Percentiles rank a stretch among this genome's conserved stretches.
Conservation (phyloP, 1,139 yeast genomes). For the Yamadazyma blattariae region DNA sequence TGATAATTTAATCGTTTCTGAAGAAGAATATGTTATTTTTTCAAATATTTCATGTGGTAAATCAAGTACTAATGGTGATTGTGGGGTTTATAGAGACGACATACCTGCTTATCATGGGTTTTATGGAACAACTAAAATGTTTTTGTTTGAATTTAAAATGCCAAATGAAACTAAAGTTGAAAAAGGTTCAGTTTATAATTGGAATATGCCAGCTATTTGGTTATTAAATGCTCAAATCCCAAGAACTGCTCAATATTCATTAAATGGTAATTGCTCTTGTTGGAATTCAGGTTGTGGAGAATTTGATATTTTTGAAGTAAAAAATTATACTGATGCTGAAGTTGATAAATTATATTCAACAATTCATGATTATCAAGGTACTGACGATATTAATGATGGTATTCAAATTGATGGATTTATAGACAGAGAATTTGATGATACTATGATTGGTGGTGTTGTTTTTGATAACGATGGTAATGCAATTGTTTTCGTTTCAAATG, state of each 20-base stretch:
- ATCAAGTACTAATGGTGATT: slow-evolving; percentile 50
- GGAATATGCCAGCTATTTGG: slow-evolving; percentile 97
- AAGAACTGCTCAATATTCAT: slow-evolving; percentile 78
- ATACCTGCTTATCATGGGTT: slow-evolving; percentile 94
- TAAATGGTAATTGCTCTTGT: slow-evolving; percentile 78
- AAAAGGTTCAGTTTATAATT: slow-evolving; percentile 25
- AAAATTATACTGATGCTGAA: slow-evolving; percentile 39
- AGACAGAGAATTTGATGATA: slow-evolving; percentile 44
- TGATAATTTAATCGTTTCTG: slow-evolving; percentile 59
- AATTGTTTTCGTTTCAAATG: slow-evolving; percentile 58
- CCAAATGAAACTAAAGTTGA: slow-evolving; percentile 62
- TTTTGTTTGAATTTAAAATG: slow-evolving; percentile 88
- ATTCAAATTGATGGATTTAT: slow-evolving; percentile 57
- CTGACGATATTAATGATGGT: slow-evolving; percentile 57
- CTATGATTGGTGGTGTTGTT: slow-evolving; percentile 69
- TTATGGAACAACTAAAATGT: slow-evolving; percentile 74
- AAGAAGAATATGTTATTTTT: slow-evolving; percentile 76
- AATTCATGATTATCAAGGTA: slow-evolving; percentile 72
- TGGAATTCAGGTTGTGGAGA: slow-evolving; percentile 98
- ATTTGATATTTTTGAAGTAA: slow-evolving; percentile 80
- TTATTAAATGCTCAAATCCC: slow-evolving; percentile 91
- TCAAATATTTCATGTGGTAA: slow-evolving; percentile 61
- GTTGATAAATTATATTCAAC: slow-evolving; percentile 58
- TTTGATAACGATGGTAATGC: slow-evolving; percentile 61
- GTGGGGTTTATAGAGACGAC: slow-evolving; percentile 85